These are phyloP conservation scores for Leccinum truebloodii DNA, from an alignment of 768 basidiomycete species.

Conservation along the genomic window DNA sequence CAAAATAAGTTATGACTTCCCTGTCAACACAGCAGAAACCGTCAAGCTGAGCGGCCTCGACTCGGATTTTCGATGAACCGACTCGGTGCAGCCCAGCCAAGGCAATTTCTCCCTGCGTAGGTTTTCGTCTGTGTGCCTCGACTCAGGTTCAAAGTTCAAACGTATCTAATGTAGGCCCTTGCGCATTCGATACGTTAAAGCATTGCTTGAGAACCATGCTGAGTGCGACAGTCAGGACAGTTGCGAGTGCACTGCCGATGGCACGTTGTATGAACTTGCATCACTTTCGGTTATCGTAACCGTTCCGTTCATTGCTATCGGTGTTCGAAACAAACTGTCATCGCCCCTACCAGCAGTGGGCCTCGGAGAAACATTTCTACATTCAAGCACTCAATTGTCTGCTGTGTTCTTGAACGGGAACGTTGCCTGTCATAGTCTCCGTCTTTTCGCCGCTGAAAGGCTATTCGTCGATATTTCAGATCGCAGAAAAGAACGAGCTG, in stretches of 20 bases:
- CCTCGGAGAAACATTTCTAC: background rate
- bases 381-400: background rate
- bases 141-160: background rate
- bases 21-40: slow-evolving; percentile 7
- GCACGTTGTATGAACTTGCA: background rate
- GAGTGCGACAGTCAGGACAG: background rate
- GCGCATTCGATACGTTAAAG: background rate
- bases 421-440: background rate
- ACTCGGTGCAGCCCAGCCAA: background rate
- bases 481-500: slow-evolving; percentile 16
- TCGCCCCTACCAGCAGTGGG: slow-evolving; percentile 5
- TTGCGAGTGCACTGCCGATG: slow-evolving; percentile 2
- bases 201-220: background rate
- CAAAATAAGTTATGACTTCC: background rate
- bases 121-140: background rate
- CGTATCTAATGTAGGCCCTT: slow-evolving; percentile 1
- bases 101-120: background rate
- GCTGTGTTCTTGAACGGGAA: slow-evolving; percentile 1
- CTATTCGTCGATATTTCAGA: background rate
- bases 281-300: background rate
- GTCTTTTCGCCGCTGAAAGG: slow-evolving; percentile 1
- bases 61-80: background rate
- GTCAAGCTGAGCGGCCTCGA: background rate
- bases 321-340: slow-evolving; percentile 3
- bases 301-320: slow-evolving; percentile 1